Evolutionary conservation across 345 rosid genomes (phyloP), one percentile per base, ranked within the genome.

Genomic region (Moricandia arvensis): DNA sequence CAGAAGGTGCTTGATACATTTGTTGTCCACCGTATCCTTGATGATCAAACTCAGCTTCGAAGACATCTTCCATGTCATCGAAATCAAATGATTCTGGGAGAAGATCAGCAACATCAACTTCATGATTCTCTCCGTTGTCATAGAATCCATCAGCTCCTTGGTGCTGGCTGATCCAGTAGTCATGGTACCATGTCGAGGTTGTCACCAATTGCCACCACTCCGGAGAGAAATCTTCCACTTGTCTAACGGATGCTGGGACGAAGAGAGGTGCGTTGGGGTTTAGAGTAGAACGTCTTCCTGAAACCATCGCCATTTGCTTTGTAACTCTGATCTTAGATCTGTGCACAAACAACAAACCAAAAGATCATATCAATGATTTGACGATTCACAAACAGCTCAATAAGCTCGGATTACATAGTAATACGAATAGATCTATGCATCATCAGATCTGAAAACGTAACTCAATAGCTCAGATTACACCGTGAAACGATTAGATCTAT

Each of bases 161-260:
- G 73, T 88, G 84, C 81, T 85, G 82, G 61, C 89, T 89, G 41
- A 93, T 86, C 98, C 98, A 93, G 74, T 88, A 93, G 57, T 93
- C 90, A 6, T 79, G 87, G 82, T 81, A 93, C 92, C 97, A 88
- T 2, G 89, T 68, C 7, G 97, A 88, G 26, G 92, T 87, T 1
- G 91, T 88, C 34, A 91, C 86, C 77, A 93, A 80, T 18, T 89
- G 91, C 98, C 98, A 93, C 98, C 98, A 91, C 37, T 91, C 93
- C 0, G 97, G 96, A 9, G 97, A 93, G 84, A 89, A 93, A 81
- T 93, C 98, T 80, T 91, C 98, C 63, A 93, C 97, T 59, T 78
- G 91, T 26, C 87, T 72, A 26, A 87, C 81, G 18, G 98, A 93
- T 54, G 92, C 96, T 1, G 98, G 98, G n/a, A 93, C 21, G 65